A percentile compares a stretch with the other conserved stretches of the same genome.
Conservation (phyloP, 805 yeast species). For the Yarrowia divulgata region DNA sequence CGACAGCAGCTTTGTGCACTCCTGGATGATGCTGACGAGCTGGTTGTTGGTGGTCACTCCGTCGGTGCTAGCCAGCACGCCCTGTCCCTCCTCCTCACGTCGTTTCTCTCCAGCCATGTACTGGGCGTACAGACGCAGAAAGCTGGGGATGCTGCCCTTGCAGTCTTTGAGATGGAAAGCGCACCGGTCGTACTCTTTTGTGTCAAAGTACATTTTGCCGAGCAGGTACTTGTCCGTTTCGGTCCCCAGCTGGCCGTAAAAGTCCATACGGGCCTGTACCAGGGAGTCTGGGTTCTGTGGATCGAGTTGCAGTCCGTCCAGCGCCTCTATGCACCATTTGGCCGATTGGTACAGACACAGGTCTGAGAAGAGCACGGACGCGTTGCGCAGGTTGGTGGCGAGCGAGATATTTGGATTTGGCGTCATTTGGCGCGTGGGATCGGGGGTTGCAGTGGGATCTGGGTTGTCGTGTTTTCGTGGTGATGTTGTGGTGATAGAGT, state of each 20-base stretch:
- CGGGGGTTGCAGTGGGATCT: not conserved
- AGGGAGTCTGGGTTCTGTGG: conserved; percentile 7
- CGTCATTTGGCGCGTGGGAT: not conserved
- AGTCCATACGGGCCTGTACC: conserved; percentile 5
- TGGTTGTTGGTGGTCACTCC: conserved; percentile 49
- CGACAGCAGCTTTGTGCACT: conserved; percentile 48
- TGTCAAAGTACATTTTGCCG: conserved; percentile 77
- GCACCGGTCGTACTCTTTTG: conserved; percentile 85
- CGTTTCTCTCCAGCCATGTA: conserved; percentile 79
- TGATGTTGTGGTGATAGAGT: conserved; percentile 10
- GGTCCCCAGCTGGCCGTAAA: conserved; percentile 19
- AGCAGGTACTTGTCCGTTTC: conserved; percentile 59
- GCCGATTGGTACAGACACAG: conserved; percentile 37
- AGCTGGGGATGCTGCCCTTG: conserved; percentile 52
- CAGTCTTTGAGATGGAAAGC: conserved; percentile 63
- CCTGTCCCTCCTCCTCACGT: conserved; percentile 74
- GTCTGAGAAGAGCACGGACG: conserved; percentile 26
- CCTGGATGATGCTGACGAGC: conserved; percentile 52
- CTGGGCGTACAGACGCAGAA: conserved; percentile 71
- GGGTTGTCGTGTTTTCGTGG: not conserved
- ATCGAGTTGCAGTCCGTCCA: conserved; percentile 21
- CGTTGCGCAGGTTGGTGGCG: conserved; percentile 2
- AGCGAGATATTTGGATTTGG: not conserved
- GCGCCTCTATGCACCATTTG: conserved; percentile 32
- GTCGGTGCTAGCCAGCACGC: conserved; percentile 56